Percentiles rank a stretch among this genome's conserved stretches.
Conservation (phyloP, 2,329 filamentous ascomycete species). For the Penicillium sumatraense region DNA sequence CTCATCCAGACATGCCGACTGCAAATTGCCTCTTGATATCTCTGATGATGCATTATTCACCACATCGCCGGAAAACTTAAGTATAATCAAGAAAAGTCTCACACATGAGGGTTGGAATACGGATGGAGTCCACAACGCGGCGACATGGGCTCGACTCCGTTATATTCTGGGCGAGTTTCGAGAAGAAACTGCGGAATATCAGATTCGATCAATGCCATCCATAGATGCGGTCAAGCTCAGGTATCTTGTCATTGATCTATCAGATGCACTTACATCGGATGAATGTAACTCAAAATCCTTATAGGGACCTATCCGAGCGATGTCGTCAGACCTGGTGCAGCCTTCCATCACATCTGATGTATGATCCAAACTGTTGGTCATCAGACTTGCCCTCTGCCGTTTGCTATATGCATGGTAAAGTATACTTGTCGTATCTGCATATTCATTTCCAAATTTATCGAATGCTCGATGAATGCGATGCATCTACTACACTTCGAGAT, state of each 20-base stretch:
- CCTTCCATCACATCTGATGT: constrained; percentile 13
- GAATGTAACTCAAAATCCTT: neutral
- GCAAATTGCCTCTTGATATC: constrained; percentile 20
- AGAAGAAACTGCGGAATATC: constrained; percentile 20
- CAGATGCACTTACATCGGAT: neutral
- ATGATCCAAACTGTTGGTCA: constrained; percentile 15
- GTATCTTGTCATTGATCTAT: constrained; percentile 8
- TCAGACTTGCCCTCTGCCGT: constrained; percentile 4
- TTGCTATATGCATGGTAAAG: constrained; percentile 18
- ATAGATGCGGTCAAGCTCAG: constrained; percentile 13
- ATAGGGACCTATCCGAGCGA: constrained; percentile 15
- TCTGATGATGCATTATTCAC: constrained; percentile 15
- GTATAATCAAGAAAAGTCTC: constrained; percentile 3
- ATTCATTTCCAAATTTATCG: constrained; percentile 19
- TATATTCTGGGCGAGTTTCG: constrained; percentile 19
- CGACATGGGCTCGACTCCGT: constrained; percentile 20
- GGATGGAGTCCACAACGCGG: constrained; percentile 9
- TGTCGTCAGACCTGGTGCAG: constrained; percentile 16
- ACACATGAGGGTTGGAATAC: constrained; percentile 20
- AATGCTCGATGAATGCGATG: constrained; percentile 8
- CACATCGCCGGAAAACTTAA: neutral
- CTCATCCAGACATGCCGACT: constrained; percentile 15
- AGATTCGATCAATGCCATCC: constrained; percentile 11
- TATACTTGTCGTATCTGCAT: constrained; percentile 21
- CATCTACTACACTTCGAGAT: constrained; percentile 4